Evolutionary conservation across 352 stramenopile genomes (phyloP).

Genomic region (Phytopythium cucurbitacearum): DNA sequence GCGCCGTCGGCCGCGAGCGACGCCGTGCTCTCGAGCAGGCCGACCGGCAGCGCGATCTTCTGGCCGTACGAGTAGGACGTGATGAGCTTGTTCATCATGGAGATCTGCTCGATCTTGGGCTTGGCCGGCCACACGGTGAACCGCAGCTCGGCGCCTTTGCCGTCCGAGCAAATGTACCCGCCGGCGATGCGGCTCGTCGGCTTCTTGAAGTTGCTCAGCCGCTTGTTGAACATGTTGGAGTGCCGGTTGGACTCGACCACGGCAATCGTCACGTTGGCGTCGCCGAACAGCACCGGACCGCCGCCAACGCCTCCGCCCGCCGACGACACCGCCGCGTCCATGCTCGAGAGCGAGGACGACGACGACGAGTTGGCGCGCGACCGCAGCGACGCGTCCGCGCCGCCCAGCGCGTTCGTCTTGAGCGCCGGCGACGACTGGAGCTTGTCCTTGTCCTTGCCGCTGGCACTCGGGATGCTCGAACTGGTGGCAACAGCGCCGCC

Average conservation of each 20-base stretch:
- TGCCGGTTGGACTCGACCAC: constrained; percentile 82
- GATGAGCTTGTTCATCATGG: constrained; percentile 84
- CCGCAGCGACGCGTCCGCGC: not conserved
- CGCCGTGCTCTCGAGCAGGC: constrained; percentile 48
- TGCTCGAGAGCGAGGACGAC: constrained; percentile 5
- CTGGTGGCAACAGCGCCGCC: constrained; percentile 7
- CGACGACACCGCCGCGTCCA: not conserved
- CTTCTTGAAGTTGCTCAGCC: constrained; percentile 86
- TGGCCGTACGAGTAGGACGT: constrained; percentile 80
- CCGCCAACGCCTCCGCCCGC: constrained; percentile 3
- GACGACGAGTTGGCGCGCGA: constrained; percentile 13
- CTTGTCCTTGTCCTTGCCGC: constrained; percentile 14
- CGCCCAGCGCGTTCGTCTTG: not conserved
- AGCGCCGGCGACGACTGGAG: not conserved
- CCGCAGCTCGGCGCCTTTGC: constrained; percentile 66
- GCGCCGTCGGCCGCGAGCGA: constrained; percentile 11
- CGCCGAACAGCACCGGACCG: constrained; percentile 55
- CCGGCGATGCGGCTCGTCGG: constrained; percentile 71
- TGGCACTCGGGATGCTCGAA: constrained; percentile 3
- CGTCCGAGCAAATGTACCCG: constrained; percentile 86
- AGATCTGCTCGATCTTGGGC: constrained; percentile 76
- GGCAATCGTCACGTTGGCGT: constrained; percentile 64
- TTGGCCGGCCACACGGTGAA: constrained; percentile 61
- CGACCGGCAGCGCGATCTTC: constrained; percentile 73
- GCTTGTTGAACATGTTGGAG: constrained; percentile 82